phyloP scores from a whole-genome alignment of 257 asterid species.

The Asclepias syriaca region DNA sequence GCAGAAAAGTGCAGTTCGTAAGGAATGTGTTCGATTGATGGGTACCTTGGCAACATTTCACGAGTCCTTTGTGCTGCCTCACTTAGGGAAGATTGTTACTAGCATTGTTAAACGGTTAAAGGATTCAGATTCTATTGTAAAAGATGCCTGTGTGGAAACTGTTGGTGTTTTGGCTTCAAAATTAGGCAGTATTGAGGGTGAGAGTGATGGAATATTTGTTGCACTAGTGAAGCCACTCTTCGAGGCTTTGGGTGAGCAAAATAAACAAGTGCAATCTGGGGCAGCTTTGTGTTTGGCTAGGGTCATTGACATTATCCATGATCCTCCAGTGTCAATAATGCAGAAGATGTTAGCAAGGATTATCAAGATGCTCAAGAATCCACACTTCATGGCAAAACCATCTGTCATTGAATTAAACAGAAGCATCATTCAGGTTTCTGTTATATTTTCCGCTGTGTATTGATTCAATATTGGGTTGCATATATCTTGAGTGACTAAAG shows the following conservation, averaged over 20 bases:
- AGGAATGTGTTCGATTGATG: conserved; percentile 85
- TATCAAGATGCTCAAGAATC: conserved; percentile 75
- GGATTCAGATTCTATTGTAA: conserved; percentile 81
- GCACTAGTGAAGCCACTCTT: conserved; percentile 87
- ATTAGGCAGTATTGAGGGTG: conserved; percentile 50
- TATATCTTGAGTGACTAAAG: background rate
- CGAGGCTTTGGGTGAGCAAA: conserved; percentile 92
- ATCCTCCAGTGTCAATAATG: conserved; percentile 69
- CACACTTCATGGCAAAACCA: conserved; percentile 95
- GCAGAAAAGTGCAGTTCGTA: conserved; percentile 81
- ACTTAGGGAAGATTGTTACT: conserved; percentile 71
- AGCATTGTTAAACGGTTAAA: conserved; percentile 86
- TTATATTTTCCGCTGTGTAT: background rate
- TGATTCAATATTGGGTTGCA: background rate
- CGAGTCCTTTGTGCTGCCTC: conserved; percentile 48
- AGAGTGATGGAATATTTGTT: conserved; percentile 54
- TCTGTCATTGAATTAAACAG: conserved; percentile 84
- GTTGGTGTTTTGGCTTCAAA: conserved; percentile 72
- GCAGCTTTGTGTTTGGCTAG: conserved; percentile 82
- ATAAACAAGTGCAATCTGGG: conserved; percentile 77
- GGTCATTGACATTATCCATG: conserved; percentile 67
- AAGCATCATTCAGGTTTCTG: conserved; percentile 78
- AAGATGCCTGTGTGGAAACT: conserved; percentile 81
- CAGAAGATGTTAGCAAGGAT: conserved; percentile 87
- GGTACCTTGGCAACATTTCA: conserved; percentile 64